phyloP scores from a whole-genome alignment of 2,329 filamentous ascomycete genomes.

The Pseudogymnoascus sp. region DNA sequence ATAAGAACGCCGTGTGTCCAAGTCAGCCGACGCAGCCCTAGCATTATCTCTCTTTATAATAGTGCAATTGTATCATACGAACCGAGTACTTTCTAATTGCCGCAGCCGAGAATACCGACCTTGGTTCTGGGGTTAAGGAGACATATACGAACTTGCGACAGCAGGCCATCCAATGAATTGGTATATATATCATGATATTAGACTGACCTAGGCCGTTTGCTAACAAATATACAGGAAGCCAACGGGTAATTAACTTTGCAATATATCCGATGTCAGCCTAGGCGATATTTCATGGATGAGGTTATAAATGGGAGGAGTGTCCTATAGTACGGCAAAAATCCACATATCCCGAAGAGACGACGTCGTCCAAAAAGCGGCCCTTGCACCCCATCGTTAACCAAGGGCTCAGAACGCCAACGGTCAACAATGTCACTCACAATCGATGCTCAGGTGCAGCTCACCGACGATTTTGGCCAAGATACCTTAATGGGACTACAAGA shows the following conservation, averaged over 20 bases:
- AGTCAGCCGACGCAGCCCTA: slow-evolving; percentile 6
- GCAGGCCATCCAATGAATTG: slow-evolving; percentile 6
- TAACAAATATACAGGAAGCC: background rate
- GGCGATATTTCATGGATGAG: slow-evolving; percentile 19
- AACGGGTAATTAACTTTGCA: slow-evolving; percentile 12
- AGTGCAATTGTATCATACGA: slow-evolving; percentile 5
- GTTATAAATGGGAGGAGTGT: slow-evolving; percentile 22
- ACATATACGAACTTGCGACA: background rate
- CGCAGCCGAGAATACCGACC: slow-evolving; percentile 3
- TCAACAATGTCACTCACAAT: slow-evolving; percentile 28
- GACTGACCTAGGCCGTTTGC: slow-evolving; percentile 7
- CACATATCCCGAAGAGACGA: slow-evolving; percentile 27
- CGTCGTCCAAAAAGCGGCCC: slow-evolving; percentile 12
- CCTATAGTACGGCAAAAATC: slow-evolving; percentile 19
- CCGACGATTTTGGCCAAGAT: slow-evolving; percentile 29
- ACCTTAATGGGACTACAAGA: slow-evolving; percentile 29
- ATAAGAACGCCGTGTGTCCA: background rate
- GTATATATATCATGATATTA: slow-evolving; percentile 7
- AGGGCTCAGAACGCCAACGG: slow-evolving; percentile 25
- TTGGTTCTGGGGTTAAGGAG: background rate
- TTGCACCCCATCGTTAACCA: background rate
- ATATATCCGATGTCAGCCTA: slow-evolving; percentile 17
- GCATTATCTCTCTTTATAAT: slow-evolving; percentile 7
- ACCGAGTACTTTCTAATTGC: background rate
- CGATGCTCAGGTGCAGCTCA: slow-evolving; percentile 27